Conservation (phyloP, 169 alveolate species). For the Plasmodium gallinaceum region DNA sequence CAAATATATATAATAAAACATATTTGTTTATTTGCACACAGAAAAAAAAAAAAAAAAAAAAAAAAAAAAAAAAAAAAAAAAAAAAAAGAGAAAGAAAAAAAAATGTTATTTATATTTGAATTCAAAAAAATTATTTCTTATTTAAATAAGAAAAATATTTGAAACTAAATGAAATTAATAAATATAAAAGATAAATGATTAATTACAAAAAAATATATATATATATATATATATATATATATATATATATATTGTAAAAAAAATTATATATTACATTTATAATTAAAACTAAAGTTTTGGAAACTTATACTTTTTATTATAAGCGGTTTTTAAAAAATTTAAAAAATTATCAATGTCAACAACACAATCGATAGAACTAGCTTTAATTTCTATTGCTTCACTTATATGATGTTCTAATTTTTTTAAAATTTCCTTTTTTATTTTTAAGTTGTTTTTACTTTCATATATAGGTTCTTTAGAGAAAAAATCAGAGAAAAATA, state of each 20-base stretch:
- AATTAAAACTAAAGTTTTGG: background rate
- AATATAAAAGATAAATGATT: background rate
- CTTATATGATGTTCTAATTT: constrained; percentile 58
- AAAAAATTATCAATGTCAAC: constrained; percentile 65
- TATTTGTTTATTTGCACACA: no score
- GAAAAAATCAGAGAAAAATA: constrained; percentile 48
- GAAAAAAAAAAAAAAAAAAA: no score
- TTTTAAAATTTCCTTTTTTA: constrained; percentile 58
- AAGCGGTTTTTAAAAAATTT: constrained; percentile 38
- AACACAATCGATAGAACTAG: constrained; percentile 66
- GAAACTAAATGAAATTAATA: background rate
- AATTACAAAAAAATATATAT: background rate
- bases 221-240: background rate
- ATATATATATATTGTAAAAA: background rate
- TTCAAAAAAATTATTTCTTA: background rate
- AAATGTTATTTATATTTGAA: background rate
- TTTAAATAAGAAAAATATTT: background rate
- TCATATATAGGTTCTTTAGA: constrained; percentile 19
- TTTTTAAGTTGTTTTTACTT: constrained; percentile 30
- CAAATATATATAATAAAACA: no score
- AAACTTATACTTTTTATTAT: constrained; percentile 33
- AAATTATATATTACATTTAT: no score
- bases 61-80: background rate
- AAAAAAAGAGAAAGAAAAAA: background rate
- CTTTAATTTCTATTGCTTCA: constrained; percentile 71